A percentile compares a stretch with the other conserved stretches of the same genome.
Conservation (phyloP, 2,329 filamentous ascomycete species). For the Aurifilum marmelostoma region DNA sequence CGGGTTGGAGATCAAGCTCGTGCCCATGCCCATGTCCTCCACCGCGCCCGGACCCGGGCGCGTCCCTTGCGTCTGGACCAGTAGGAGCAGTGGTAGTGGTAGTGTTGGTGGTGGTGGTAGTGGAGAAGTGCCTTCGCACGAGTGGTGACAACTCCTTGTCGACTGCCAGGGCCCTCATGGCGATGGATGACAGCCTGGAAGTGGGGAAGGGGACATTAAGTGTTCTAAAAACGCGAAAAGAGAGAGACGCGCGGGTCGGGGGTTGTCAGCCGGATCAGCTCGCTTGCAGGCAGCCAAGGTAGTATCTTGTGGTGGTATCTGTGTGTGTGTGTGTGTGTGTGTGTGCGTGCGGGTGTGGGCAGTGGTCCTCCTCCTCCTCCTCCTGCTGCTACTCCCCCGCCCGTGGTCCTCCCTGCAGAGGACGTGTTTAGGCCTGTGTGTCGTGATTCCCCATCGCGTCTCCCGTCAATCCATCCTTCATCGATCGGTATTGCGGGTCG, state of each 20-base stretch:
- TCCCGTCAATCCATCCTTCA: constrained; percentile 1
- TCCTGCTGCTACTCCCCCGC: background rate
- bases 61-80: background rate
- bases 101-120: background rate
- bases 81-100: background rate
- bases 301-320: background rate
- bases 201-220: constrained; percentile 83
- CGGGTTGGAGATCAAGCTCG: constrained; percentile 3
- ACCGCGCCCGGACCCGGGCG: background rate
- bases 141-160: constrained; percentile 84
- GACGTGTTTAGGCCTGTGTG: background rate
- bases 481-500: constrained; percentile 4
- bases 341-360: background rate
- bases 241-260: constrained; percentile 8
- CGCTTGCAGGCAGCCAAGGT: constrained; percentile 1
- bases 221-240: constrained; percentile 52
- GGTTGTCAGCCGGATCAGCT: constrained; percentile 7
- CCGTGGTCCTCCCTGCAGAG: background rate
- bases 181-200: constrained; percentile 74
- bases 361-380: background rate
- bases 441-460: constrained; percentile 1
- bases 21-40: background rate
- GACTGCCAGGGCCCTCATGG: constrained; percentile 76
- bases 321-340: background rate
- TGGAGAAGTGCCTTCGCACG: constrained; percentile 32